Percentiles rank a stretch among this genome's conserved stretches.
Conservation (phyloP, 805 yeast species). For the Blastobotrys terrestris region DNA sequence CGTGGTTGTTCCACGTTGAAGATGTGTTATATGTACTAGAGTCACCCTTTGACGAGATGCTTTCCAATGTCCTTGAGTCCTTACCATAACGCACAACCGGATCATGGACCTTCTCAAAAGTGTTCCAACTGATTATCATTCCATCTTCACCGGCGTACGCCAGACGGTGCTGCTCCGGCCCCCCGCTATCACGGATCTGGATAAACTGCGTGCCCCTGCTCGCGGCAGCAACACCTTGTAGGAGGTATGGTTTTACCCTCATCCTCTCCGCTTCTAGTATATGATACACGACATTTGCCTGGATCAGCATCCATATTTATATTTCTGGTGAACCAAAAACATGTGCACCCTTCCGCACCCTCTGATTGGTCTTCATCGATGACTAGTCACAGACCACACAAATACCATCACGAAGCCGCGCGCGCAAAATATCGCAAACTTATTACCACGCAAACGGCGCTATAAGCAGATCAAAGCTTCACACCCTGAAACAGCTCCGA, state of each 20-base stretch:
- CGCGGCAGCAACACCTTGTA: neutral
- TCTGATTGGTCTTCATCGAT: neutral
- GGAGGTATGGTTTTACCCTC: neutral
- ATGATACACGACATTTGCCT: neutral
- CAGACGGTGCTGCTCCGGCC: slow-evolving; percentile 18
- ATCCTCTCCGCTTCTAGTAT: neutral
- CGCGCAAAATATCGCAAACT: neutral
- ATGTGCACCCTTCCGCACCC: neutral
- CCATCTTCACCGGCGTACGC: slow-evolving; percentile 22
- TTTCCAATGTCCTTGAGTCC: slow-evolving; percentile 10
- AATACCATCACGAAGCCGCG: too few species aligned
- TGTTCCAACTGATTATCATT: slow-evolving; percentile 27
- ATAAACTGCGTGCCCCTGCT: neutral
- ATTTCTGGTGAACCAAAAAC: neutral
- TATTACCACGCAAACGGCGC: too few species aligned
- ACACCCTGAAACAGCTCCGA: slow-evolving; percentile 1
- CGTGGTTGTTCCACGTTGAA: slow-evolving; percentile 23
- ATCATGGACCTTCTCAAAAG: slow-evolving; percentile 15
- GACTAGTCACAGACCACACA: too few species aligned
- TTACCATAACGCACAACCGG: slow-evolving; percentile 25
- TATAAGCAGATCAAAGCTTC: neutral
- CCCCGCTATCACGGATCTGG: neutral
- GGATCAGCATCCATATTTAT: too few species aligned
- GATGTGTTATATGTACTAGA: slow-evolving; percentile 22
- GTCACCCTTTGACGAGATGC: slow-evolving; percentile 7